A percentile compares a stretch with the other conserved stretches of the same genome.
phyloP scores from a whole-genome alignment of 306 rosid species.

The Clitoria ternatea region DNA sequence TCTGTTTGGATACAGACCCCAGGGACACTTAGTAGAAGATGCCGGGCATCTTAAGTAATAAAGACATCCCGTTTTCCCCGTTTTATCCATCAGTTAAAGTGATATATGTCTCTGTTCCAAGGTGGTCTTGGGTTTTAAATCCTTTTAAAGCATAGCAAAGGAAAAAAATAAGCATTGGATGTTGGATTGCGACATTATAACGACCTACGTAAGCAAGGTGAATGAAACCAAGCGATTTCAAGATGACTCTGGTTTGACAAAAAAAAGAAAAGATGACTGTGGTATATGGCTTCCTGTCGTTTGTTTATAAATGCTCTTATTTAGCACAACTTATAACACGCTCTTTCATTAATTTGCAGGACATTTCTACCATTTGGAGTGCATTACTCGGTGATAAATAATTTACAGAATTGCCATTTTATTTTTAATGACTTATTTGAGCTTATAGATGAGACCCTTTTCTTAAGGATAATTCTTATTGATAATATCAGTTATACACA shows the following conservation, averaged over 20 bases:
- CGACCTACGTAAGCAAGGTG: background rate
- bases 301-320: background rate
- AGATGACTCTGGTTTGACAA: background rate
- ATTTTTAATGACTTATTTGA: background rate
- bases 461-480: background rate
- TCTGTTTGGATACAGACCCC: too few species aligned
- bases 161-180: background rate
- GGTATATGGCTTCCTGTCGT: too few species aligned
- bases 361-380: background rate
- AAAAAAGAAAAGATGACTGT: too few species aligned
- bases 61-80: background rate
- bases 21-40: constrained; percentile 4
- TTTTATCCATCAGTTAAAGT: background rate
- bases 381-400: background rate
- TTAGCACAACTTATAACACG: background rate
- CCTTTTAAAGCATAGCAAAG: background rate
- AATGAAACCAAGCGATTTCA: background rate
- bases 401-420: background rate
- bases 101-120: too few species aligned
- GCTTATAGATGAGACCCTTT: background rate
- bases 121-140: too few species aligned
- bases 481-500: background rate
- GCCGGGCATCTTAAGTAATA: background rate
- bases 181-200: background rate
- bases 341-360: constrained; percentile 18